Evolutionary conservation across 2,329 filamentous ascomycete species (phyloP), one percentile per base, ranked within the genome.

Genomic region (Thermothelomyces thermophilus): DNA sequence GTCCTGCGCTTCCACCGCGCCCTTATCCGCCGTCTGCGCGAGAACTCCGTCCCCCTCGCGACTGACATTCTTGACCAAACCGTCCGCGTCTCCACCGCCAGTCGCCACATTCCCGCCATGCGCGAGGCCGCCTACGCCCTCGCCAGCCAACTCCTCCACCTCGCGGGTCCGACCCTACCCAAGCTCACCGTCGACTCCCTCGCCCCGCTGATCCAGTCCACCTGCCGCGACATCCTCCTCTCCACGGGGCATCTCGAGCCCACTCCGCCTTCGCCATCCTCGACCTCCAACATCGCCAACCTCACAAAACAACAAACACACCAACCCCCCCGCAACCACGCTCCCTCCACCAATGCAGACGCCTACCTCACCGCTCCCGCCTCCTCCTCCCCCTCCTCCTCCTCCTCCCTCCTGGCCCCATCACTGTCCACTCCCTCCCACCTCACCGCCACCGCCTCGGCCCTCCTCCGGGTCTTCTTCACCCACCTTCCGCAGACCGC

Each of bases 191-290:
- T 89, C 8, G 75, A 80, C 52, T 78, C 82, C 20, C 68, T 95
- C 3, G 70, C 75, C 3, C 67, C 73, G 11, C 66, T 90, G 5
- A 71, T 90, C 46, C 81, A 79, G 33, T 70, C 77, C 24, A 89
- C 84, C 63, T 95, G 89, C 66, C 73, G 80, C 41, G 90, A 95
- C 63, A 67, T 95, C 17, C 74, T 90, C 22, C 70, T 73, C 53
- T 69, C 74, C 11, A 67, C 70, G 1, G 76, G 76, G 8, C 68
- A 75, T 56, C 60, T 80, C 68, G 52, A 59, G n/a, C 42, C 52
- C 28, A 70, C 70, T 50, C 63, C 64, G 46, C 51, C 48, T 60
- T 48, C 35, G 62, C 31, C 55, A 17, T 36, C 22, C 45, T 31
- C 43, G 19, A 39, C 16, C 35, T 56, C 10, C 39, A 65, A 70